phyloP scores from a whole-genome alignment of 192 early-diverging fungal genomes.

The Diversispora epigaea region DNA sequence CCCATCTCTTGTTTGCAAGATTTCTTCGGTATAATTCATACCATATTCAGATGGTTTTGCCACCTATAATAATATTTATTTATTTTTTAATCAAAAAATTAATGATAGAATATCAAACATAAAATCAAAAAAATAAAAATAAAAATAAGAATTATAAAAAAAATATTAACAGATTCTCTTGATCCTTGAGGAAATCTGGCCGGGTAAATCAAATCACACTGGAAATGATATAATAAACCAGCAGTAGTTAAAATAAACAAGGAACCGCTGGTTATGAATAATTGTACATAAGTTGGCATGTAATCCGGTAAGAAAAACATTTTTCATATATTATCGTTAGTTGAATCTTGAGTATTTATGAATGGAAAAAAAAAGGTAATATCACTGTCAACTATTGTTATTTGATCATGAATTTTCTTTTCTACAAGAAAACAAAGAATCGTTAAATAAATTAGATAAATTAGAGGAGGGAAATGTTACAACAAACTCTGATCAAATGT shows the following conservation, averaged over 20 bases:
- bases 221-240: constrained; percentile 64
- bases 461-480: too few relatives aligned
- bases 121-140: not conserved
- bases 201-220: constrained; percentile 80
- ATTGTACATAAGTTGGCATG: constrained; percentile 13
- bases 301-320: constrained; percentile 25
- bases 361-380: too few relatives aligned
- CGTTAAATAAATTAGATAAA: too few relatives aligned
- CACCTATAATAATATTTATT: constrained; percentile 45
- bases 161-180: constrained; percentile 42
- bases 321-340: not conserved
- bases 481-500: too few relatives aligned
- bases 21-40: constrained; percentile 58
- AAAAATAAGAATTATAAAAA: not conserved
- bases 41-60: constrained; percentile 68
- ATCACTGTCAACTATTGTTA: too few relatives aligned
- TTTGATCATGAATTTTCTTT: too few relatives aligned
- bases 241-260: constrained; percentile 40
- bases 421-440: too few relatives aligned
- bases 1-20: constrained; percentile 75
- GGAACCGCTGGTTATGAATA: not conserved
- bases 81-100: not conserved
- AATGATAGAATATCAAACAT: not conserved
- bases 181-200: constrained; percentile 59
- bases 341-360: too few relatives aligned